These are phyloP conservation scores for Musa itinerans DNA, from an alignment of 176 grass and related monocot genomes.

Conservation along the genomic window DNA sequence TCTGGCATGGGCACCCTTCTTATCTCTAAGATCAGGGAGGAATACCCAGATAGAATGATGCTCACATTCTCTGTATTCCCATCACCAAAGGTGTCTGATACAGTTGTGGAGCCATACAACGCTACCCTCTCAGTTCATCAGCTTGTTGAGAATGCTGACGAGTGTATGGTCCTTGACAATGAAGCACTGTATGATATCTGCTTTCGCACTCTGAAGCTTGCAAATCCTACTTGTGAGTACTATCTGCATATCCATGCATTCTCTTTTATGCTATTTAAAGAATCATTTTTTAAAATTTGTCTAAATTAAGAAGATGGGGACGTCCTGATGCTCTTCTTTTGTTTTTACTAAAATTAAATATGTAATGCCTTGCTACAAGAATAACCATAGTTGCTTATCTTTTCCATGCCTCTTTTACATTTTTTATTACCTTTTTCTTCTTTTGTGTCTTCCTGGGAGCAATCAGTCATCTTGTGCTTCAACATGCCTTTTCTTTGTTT, in stretches of 20 bases:
- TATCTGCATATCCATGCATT: background rate
- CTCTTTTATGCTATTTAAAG: too few species aligned
- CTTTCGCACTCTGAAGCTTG: constrained; percentile 1
- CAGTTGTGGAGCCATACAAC: constrained; percentile 1
- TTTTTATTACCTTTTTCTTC: background rate
- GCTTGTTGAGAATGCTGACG: constrained; percentile 6
- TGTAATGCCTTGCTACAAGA: background rate
- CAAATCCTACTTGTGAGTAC: constrained; percentile 4
- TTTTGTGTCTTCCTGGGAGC: too few species aligned
- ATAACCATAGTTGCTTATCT: background rate
- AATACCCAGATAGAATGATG: constrained; percentile 11
- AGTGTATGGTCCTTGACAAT: constrained; percentile 10
- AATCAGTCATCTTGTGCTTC: too few species aligned
- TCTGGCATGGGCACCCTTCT: constrained; percentile 11
- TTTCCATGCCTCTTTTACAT: background rate
- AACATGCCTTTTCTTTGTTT: too few species aligned
- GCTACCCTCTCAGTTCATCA: constrained; percentile 5
- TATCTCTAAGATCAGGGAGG: constrained; percentile 5
- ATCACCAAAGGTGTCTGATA: constrained; percentile 11
- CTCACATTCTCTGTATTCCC: constrained; percentile 5
- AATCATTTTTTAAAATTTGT: background rate
- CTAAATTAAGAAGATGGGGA: background rate
- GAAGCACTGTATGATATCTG: constrained; percentile 1
- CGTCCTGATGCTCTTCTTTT: background rate
- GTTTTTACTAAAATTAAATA: background rate